Percentiles rank a stretch among this genome's conserved stretches.
Evolutionary conservation across 345 rosid species (phyloP).

Genomic region (Citrus maxima): DNA sequence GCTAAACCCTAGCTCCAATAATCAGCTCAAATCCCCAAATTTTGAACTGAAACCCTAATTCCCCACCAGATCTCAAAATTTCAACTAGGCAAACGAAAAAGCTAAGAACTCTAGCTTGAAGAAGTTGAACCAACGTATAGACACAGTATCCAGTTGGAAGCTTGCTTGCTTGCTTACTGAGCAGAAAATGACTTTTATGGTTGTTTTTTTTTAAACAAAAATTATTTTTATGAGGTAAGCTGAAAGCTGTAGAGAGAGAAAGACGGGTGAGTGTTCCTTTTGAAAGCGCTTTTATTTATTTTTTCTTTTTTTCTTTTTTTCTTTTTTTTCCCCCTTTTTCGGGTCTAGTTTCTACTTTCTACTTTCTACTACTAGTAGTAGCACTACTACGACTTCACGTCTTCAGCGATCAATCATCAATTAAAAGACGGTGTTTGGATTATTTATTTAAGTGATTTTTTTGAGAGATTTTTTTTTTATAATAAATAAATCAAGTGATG

Average conservation of each 20-base stretch:
- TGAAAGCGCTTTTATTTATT: background rate
- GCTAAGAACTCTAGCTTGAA: background rate
- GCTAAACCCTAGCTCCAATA: conserved; percentile 14
- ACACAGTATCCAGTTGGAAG: background rate
- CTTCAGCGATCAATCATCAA: conserved; percentile 9
- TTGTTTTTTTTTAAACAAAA: background rate
- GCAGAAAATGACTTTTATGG: conserved; percentile 1
- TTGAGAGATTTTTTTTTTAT: background rate
- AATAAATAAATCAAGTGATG: background rate
- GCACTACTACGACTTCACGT: background rate
- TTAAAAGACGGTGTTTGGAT: background rate
- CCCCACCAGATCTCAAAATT: conserved; percentile 1
- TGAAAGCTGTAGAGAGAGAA: conserved; percentile 4
- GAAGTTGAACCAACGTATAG: background rate
- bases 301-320: background rate
- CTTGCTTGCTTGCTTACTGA: background rate
- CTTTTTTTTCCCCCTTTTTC: background rate
- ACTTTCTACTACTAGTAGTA: background rate
- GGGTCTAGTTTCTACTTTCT: background rate
- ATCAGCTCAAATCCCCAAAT: conserved; percentile 3
- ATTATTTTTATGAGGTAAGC: background rate
- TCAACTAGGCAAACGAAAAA: background rate
- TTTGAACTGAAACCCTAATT: conserved; percentile 9
- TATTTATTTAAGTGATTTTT: background rate
- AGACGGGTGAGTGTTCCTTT: background rate